These are phyloP conservation scores for Epichloe typhina DNA, from an alignment of 2,329 filamentous ascomycete genomes.

Conservation along the genomic window DNA sequence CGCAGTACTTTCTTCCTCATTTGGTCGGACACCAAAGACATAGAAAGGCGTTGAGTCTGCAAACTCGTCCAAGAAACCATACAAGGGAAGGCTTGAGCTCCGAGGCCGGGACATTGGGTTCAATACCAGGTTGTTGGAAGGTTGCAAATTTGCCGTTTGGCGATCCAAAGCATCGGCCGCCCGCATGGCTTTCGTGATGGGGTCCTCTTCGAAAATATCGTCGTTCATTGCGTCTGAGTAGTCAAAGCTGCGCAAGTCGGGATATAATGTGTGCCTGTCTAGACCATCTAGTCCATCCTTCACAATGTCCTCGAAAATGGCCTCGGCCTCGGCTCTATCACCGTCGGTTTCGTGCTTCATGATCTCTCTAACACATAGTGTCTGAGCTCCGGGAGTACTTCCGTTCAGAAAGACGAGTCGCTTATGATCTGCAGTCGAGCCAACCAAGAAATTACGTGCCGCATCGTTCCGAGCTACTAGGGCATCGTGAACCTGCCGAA, in stretches of 20 bases:
- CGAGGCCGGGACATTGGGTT: constrained; percentile 26
- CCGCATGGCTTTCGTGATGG: constrained; percentile 41
- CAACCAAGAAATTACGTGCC: constrained; percentile 37
- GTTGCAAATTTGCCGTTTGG: constrained; percentile 41
- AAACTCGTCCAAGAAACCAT: constrained; percentile 29
- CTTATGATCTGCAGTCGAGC: constrained; percentile 31
- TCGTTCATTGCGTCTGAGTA: background rate
- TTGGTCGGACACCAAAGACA: constrained; percentile 28
- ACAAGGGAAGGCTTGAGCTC: constrained; percentile 37
- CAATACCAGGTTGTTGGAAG: constrained; percentile 33
- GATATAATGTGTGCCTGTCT: constrained; percentile 11
- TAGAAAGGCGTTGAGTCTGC: constrained; percentile 33
- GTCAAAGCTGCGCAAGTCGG: constrained; percentile 9
- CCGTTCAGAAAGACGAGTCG: constrained; percentile 48
- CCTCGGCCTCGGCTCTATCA: constrained; percentile 34
- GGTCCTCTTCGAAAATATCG: constrained; percentile 33
- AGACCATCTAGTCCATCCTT: constrained; percentile 33
- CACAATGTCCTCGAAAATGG: constrained; percentile 36
- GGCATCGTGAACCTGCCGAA: constrained; percentile 39
- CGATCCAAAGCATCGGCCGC: constrained; percentile 45
- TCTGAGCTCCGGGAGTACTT: constrained; percentile 40
- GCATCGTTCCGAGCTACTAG: constrained; percentile 31
- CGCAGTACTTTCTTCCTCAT: constrained; percentile 10
- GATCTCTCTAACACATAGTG: constrained; percentile 41
- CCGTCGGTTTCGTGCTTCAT: constrained; percentile 38